Conservation (phyloP, 148 eudicot genomes). For the Spergularia bocconei region DNA sequence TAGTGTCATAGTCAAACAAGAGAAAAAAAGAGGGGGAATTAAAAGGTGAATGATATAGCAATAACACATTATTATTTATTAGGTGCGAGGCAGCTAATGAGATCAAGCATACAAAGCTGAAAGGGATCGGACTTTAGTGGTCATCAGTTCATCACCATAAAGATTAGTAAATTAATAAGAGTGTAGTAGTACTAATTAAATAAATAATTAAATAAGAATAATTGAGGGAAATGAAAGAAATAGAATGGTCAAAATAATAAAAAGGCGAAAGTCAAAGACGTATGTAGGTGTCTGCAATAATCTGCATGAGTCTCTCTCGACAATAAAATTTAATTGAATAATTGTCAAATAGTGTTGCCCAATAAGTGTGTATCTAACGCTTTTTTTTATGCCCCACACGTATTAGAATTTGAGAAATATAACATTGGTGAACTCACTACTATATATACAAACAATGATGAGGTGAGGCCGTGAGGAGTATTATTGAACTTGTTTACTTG, state of each 20-base stretch:
- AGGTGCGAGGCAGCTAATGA: conserved; percentile 15
- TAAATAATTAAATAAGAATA: not conserved
- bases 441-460: too few species aligned
- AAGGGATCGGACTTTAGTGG: too few species aligned
- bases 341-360: not conserved
- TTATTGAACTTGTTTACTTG: too few species aligned
- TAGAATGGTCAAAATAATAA: not conserved
- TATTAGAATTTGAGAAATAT: not conserved
- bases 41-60: not conserved
- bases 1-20: not conserved
- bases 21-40: too few species aligned
- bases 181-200: too few species aligned
- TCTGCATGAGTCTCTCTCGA: not conserved
- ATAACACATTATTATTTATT: not conserved
- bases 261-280: conserved; percentile 17
- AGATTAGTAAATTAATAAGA: too few species aligned
- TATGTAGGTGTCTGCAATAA: conserved; percentile 1
- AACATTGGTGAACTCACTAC: too few species aligned
- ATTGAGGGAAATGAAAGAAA: not conserved
- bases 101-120: not conserved
- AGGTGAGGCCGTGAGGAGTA: too few species aligned
- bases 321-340: too few species aligned
- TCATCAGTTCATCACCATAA: too few species aligned
- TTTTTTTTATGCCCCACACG: conserved; percentile 25
- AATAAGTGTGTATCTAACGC: not conserved